phyloP scores from a whole-genome alignment of 306 rosid species.

The Carpinus fangiana region DNA sequence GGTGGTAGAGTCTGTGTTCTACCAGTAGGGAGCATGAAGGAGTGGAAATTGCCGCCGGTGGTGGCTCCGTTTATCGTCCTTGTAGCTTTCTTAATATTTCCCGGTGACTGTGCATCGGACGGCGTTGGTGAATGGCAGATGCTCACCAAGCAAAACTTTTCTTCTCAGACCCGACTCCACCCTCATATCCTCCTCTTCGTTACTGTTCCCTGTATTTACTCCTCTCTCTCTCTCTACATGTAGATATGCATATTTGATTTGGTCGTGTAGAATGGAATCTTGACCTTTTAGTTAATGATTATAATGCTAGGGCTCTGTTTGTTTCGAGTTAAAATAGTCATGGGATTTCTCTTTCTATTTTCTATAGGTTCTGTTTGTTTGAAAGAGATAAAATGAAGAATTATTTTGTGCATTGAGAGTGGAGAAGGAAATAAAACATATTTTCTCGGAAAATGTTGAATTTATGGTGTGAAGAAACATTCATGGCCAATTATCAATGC shows the following conservation, averaged over 20 bases:
- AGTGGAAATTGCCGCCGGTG: background rate
- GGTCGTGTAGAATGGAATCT: background rate
- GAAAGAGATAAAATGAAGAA: background rate
- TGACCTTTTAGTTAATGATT: background rate
- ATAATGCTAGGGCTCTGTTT: background rate
- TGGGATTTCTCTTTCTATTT: background rate
- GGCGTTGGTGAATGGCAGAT: constrained; percentile 58
- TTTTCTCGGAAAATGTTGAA: background rate
- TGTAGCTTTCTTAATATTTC: background rate
- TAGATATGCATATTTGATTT: background rate
- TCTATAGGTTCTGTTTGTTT: background rate
- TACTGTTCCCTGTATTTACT: constrained; percentile 67
- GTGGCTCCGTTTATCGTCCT: background rate
- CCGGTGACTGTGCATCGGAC: constrained; percentile 30
- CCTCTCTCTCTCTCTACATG: too few relatives aligned
- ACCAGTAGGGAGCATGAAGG: background rate
- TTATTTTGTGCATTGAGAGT: background rate
- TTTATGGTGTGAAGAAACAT: background rate
- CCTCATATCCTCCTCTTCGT: constrained; percentile 72
- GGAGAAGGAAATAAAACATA: background rate
- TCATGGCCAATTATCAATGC: background rate
- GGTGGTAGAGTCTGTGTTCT: background rate
- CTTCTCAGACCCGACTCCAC: constrained; percentile 83
- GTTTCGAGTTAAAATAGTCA: background rate
- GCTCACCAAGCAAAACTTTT: constrained; percentile 75